Conservation (phyloP, 371 early-diverging fungal species). For the Edhazardia aedis region DNA sequence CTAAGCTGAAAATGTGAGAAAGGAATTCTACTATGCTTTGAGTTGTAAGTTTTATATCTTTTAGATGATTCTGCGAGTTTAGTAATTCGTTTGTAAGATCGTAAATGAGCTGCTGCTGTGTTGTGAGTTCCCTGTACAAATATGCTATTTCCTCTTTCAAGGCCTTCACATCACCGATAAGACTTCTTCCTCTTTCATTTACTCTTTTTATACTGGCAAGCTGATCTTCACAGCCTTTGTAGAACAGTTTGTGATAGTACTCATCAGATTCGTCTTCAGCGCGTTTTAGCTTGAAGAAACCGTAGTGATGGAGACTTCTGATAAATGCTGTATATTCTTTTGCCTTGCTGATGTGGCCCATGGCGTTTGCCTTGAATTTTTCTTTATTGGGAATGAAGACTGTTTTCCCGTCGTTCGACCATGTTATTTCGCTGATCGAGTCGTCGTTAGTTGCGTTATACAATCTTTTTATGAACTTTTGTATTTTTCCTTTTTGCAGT, state of each 20-base stretch:
- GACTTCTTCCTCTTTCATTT: slow-evolving; percentile 1
- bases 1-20: too few species aligned
- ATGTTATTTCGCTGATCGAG: slow-evolving; percentile 24
- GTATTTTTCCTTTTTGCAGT: slow-evolving; percentile 14
- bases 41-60: too few species aligned
- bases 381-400: slow-evolving; percentile 38
- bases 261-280: slow-evolving; percentile 20
- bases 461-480: slow-evolving; percentile 43
- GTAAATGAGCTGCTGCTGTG: too few species aligned
- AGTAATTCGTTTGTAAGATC: too few species aligned
- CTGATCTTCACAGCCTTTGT: slow-evolving; percentile 16
- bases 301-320: slow-evolving; percentile 43
- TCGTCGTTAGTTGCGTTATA: slow-evolving; percentile 28
- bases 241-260: slow-evolving; percentile 36
- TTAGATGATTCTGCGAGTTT: too few species aligned
- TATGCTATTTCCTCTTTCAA: too few species aligned
- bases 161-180: too few species aligned
- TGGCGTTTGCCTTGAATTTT: slow-evolving; percentile 30
- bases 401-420: slow-evolving; percentile 35
- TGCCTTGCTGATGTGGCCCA: slow-evolving; percentile 38
- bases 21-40: too few species aligned
- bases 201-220: slow-evolving; percentile 18
- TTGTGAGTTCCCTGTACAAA: too few species aligned
- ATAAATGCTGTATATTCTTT: slow-evolving; percentile 45
- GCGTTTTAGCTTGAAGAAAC: slow-evolving; percentile 41